Evolutionary conservation across 805 yeast species (phyloP).

Genomic region (Suhomyces faveliae): DNA sequence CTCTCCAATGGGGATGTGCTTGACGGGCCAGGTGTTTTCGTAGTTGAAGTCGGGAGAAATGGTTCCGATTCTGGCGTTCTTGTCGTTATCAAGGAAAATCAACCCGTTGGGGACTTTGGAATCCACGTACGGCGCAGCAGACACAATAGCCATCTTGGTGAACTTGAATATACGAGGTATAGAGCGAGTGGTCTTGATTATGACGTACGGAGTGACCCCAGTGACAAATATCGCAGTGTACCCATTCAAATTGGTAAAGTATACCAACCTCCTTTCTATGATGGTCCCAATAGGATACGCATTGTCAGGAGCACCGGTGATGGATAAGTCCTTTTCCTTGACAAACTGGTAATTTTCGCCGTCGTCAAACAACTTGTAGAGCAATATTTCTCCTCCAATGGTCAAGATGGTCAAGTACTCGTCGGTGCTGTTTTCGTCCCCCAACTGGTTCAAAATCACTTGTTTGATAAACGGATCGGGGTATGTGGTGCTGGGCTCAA

Average conservation of each 20-base stretch:
- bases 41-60: slow-evolving; percentile 50
- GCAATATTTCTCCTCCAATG: slow-evolving; percentile 73
- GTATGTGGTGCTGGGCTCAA: slow-evolving; percentile 50
- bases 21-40: slow-evolving; percentile 60
- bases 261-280: slow-evolving; percentile 65
- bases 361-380: slow-evolving; percentile 59
- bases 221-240: slow-evolving; percentile 64
- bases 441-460: slow-evolving; percentile 59
- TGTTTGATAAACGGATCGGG: slow-evolving; percentile 79
- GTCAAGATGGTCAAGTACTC: slow-evolving; percentile 72
- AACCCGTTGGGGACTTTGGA: slow-evolving; percentile 47
- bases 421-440: slow-evolving; percentile 52
- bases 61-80: slow-evolving; percentile 63
- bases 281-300: slow-evolving; percentile 67
- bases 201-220: slow-evolving; percentile 69
- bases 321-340: slow-evolving; percentile 44
- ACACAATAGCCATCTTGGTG: slow-evolving; percentile 61
- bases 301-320: slow-evolving; percentile 80
- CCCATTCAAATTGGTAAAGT: slow-evolving; percentile 57
- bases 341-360: slow-evolving; percentile 41
- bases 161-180: slow-evolving; percentile 65
- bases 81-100: slow-evolving; percentile 67
- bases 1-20: slow-evolving; percentile 51
- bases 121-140: slow-evolving; percentile 57
- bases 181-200: slow-evolving; percentile 64